phyloP scores from a whole-genome alignment of 2,329 filamentous ascomycete species.

The Cladosporium sp. region DNA sequence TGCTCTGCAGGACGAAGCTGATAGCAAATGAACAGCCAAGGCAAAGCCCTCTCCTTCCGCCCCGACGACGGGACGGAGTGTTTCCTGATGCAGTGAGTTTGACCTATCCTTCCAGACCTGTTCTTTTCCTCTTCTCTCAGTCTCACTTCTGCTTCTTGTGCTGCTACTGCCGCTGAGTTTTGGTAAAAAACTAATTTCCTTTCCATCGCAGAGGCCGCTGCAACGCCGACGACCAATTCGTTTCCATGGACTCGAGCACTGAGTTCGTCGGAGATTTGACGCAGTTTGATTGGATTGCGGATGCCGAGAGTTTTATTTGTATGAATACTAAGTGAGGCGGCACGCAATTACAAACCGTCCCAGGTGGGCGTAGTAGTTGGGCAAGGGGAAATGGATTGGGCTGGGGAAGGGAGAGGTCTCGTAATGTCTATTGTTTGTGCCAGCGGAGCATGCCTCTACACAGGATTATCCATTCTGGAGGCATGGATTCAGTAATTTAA shows the following conservation, averaged over 20 bases:
- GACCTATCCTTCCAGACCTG: not conserved
- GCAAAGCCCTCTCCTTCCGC: constrained; percentile 20
- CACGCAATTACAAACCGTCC: too few species aligned
- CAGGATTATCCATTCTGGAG: too few species aligned
- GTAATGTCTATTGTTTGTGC: not conserved
- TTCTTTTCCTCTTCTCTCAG: not conserved
- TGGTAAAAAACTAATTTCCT: too few species aligned
- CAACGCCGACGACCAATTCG: constrained; percentile 3
- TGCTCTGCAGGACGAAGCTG: too few species aligned
- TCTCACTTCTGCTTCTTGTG: not conserved
- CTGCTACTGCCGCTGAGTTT: not conserved
- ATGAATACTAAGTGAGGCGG: not conserved
- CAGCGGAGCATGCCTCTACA: too few species aligned
- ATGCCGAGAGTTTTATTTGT: constrained; percentile 26
- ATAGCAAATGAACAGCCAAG: constrained; percentile 16
- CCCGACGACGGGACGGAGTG: constrained; percentile 25
- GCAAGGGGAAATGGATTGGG: not conserved
- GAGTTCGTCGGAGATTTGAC: constrained; percentile 19
- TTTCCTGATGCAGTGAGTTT: constrained; percentile 28
- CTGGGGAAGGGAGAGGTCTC: not conserved
- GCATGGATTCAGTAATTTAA: too few species aligned
- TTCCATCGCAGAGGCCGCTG: not conserved
- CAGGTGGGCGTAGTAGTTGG: too few species aligned
- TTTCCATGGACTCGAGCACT: not conserved
- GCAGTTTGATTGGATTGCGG: constrained; percentile 19